phyloP scores from a whole-genome alignment of 805 yeast genomes.

The Ogataea nonfermentans region DNA sequence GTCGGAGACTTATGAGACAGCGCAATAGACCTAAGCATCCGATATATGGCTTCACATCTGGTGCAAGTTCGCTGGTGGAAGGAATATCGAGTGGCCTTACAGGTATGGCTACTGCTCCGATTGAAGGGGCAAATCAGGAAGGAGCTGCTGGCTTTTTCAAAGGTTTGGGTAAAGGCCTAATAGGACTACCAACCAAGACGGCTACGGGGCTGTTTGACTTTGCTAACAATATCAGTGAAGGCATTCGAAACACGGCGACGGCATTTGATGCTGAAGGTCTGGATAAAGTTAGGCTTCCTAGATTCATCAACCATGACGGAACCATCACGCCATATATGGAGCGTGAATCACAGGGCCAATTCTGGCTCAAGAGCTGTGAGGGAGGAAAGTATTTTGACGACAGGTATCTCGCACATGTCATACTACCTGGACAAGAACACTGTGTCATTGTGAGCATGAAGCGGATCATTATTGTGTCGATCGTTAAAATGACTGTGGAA shows the following conservation, averaged over 20 bases:
- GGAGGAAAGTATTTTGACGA: constrained; percentile 78
- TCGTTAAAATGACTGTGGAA: constrained; percentile 55
- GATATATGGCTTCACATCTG: constrained; percentile 75
- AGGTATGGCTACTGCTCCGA: constrained; percentile 89
- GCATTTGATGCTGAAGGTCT: constrained; percentile 78
- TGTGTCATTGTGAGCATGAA: constrained; percentile 74
- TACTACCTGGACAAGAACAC: constrained; percentile 76
- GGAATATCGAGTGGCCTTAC: constrained; percentile 84
- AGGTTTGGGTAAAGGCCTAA: constrained; percentile 92
- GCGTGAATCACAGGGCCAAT: constrained; percentile 92
- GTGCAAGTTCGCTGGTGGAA: constrained; percentile 86
- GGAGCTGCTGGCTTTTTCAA: constrained; percentile 92
- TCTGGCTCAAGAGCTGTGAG: constrained; percentile 79
- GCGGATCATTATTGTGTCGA: constrained; percentile 64
- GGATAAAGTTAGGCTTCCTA: constrained; percentile 77
- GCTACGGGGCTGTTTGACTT: constrained; percentile 93
- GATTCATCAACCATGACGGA: constrained; percentile 69
- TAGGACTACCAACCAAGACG: constrained; percentile 95
- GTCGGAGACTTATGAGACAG: constrained; percentile 71
- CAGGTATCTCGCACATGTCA: constrained; percentile 78
- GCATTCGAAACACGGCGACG: constrained; percentile 88
- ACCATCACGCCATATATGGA: constrained; percentile 72
- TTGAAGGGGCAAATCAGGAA: constrained; percentile 81
- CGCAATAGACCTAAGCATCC: constrained; percentile 84
- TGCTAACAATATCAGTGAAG: constrained; percentile 90